Evolutionary conservation across 164 flowering plant genomes (phyloP).

Genomic region (Chimonanthus salicifolius): DNA sequence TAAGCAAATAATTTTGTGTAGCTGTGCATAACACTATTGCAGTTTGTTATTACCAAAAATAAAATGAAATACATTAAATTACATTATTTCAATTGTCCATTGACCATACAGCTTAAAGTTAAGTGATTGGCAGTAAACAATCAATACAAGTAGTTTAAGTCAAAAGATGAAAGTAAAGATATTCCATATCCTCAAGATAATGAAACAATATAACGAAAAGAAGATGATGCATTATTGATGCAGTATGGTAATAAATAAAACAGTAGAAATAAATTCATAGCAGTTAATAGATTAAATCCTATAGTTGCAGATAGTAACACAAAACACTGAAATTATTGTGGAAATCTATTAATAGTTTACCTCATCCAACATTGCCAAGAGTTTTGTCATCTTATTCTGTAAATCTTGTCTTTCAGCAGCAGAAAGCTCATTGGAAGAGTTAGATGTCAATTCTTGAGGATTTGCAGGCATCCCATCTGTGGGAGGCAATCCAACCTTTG

Average conservation of each 20-base stretch:
- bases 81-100: too few relatives aligned
- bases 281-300: too few relatives aligned
- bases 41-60: too few relatives aligned
- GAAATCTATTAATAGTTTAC: slow-evolving; percentile 24
- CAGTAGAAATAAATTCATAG: not conserved
- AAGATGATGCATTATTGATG: not conserved
- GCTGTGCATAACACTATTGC: too few relatives aligned
- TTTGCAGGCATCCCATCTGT: slow-evolving; percentile 25
- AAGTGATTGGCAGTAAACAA: not conserved
- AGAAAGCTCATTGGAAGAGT: slow-evolving; percentile 43
- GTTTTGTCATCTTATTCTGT: slow-evolving; percentile 66
- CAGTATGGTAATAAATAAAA: not conserved
- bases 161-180: not conserved
- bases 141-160: too few relatives aligned
- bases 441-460: slow-evolving; percentile 30
- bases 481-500: slow-evolving; percentile 14
- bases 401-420: slow-evolving; percentile 62
- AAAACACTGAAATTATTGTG: not conserved
- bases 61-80: too few relatives aligned
- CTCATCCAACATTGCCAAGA: slow-evolving; percentile 79
- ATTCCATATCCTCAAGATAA: not conserved
- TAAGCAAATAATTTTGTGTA: too few relatives aligned
- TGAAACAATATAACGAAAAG: too few relatives aligned
- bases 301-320: not conserved
- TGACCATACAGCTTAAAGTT: not conserved